A percentile compares a stretch with the other conserved stretches of the same genome.
phyloP scores from a whole-genome alignment of 768 basidiomycete species.

The Candolleomyces eurysporus region DNA sequence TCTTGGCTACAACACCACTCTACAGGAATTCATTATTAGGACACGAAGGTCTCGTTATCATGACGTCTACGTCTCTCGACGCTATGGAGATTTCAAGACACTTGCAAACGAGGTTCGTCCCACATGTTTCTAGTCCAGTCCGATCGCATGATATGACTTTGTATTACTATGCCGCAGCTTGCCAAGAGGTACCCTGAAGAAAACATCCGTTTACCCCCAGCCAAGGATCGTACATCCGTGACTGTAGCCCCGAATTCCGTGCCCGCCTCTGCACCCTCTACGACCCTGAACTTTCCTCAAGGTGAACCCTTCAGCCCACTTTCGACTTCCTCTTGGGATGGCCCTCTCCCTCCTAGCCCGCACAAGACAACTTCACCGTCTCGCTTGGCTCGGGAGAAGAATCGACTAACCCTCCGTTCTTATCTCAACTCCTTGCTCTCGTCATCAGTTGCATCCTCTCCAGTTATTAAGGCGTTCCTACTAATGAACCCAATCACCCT shows the following conservation, averaged over 20 bases:
- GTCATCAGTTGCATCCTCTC: constrained; percentile 76
- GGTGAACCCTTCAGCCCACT: neutral
- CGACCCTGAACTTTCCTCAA: constrained; percentile 11
- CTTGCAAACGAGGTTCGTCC: constrained; percentile 75
- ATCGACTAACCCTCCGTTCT: constrained; percentile 87
- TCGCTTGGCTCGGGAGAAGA: constrained; percentile 87
- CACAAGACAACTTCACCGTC: neutral
- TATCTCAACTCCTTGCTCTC: constrained; percentile 84
- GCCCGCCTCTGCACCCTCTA: constrained; percentile 24
- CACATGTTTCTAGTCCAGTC: neutral
- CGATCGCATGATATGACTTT: neutral
- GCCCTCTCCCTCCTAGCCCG: neutral
- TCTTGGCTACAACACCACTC: constrained; percentile 5
- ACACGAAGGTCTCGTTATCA: constrained; percentile 70
- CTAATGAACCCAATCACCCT: constrained; percentile 72
- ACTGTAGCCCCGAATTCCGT: constrained; percentile 25
- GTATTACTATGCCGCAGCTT: constrained; percentile 49
- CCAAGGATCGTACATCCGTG: constrained; percentile 81
- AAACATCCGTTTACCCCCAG: constrained; percentile 76
- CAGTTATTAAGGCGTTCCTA: constrained; percentile 84
- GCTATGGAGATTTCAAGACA: constrained; percentile 94
- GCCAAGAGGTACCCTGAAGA: constrained; percentile 84
- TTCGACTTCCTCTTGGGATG: constrained; percentile 1
- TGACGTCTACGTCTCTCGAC: constrained; percentile 85
- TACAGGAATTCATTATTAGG: constrained; percentile 91